phyloP scores from a whole-genome alignment of 208 protist species.

The Leishmania tropica region DNA sequence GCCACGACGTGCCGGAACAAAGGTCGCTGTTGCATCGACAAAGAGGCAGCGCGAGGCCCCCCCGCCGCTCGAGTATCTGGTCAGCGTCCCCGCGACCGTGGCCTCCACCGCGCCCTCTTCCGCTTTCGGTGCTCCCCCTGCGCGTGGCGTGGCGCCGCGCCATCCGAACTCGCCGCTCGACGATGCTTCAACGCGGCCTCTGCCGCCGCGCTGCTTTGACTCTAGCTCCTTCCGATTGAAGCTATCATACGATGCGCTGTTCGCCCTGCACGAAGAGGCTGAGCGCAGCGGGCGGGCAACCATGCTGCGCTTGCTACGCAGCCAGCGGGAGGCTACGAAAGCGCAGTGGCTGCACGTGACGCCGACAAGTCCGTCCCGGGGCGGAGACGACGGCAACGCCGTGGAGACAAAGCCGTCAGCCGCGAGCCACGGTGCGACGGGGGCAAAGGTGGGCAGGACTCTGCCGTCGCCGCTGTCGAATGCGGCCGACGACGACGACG shows the following conservation, averaged over 20 bases:
- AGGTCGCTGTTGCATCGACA: not conserved
- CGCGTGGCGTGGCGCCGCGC: not conserved
- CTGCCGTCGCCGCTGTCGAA: not conserved
- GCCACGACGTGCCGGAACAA: no score
- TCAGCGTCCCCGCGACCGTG: not conserved
- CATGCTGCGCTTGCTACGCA: slow-evolving; percentile 18
- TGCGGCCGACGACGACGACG: not conserved
- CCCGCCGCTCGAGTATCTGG: not conserved
- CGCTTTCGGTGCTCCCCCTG: not conserved
- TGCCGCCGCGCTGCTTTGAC: slow-evolving; percentile 56
- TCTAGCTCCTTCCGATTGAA: slow-evolving; percentile 64
- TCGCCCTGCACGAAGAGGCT: slow-evolving; percentile 37
- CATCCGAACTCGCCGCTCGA: not conserved
- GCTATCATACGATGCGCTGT: slow-evolving; percentile 56
- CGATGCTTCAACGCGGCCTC: slow-evolving; percentile 9
- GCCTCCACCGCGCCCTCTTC: not conserved
- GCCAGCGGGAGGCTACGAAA: slow-evolving; percentile 18
- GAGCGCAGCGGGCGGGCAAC: slow-evolving; percentile 24
- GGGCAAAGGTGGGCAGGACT: not conserved
- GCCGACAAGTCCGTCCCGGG: not conserved
- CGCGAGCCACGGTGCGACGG: not conserved
- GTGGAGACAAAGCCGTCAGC: not conserved
- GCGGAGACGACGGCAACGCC: not conserved
- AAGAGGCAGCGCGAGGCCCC: not conserved
- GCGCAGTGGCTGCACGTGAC: slow-evolving; percentile 14